A percentile compares a stretch with the other conserved stretches of the same genome.
Conservation (phyloP, 345 rosid genomes). For the Lepidium aucheri region DNA sequence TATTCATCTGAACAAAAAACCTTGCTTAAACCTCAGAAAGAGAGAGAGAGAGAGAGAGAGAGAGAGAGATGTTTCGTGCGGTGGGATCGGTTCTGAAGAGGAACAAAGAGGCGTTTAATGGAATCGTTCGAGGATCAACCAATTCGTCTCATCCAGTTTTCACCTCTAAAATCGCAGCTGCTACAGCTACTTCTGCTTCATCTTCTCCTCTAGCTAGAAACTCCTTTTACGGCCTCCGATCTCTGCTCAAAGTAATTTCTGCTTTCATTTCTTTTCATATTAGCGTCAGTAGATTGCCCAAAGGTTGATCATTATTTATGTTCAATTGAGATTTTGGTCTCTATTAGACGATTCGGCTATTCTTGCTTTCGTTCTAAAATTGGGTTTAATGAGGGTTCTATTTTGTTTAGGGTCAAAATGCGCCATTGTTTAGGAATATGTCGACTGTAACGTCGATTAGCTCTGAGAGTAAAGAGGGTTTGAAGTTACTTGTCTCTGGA, state of each 20-base stretch:
- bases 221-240: conserved; percentile 37
- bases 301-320: background rate
- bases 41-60: conserved; percentile 8
- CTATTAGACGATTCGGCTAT: background rate
- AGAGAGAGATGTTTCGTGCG: conserved; percentile 39
- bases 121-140: conserved; percentile 22
- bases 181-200: conserved; percentile 25
- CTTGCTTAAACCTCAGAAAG: conserved; percentile 25
- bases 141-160: conserved; percentile 25
- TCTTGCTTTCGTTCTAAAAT: background rate
- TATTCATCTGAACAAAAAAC: conserved; percentile 4
- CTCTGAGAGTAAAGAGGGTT: conserved; percentile 49
- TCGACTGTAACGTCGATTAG: conserved; percentile 42
- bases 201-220: conserved; percentile 28
- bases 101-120: conserved; percentile 29
- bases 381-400: background rate
- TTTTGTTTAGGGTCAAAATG: conserved; percentile 41
- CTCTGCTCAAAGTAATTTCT: conserved; percentile 33
- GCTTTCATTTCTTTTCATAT: background rate
- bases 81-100: conserved; percentile 50
- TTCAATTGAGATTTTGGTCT: background rate
- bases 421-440: conserved; percentile 40
- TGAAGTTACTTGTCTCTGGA: conserved; percentile 64
- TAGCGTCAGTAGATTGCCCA: background rate
- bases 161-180: conserved; percentile 14